Percentiles rank a stretch among this genome's conserved stretches.
phyloP scores from a whole-genome alignment of 768 basidiomycete species.

The Suillus spraguei region DNA sequence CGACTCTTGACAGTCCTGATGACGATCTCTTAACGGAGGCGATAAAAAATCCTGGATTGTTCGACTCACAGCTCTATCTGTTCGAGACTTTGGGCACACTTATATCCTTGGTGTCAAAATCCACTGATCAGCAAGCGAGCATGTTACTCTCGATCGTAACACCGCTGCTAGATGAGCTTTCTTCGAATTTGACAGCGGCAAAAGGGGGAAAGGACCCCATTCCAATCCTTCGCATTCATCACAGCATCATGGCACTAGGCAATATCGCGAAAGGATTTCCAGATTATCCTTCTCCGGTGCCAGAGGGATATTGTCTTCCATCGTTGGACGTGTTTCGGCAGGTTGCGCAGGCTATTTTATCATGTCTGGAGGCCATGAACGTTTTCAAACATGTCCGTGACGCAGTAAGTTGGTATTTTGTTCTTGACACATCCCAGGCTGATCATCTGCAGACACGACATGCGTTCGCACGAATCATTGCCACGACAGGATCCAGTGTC shows the following conservation, averaged over 20 bases:
- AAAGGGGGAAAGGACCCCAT: constrained; percentile 67
- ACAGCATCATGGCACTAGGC: constrained; percentile 92
- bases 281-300: constrained; percentile 74
- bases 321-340: constrained; percentile 80
- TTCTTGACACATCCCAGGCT: constrained; percentile 10
- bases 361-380: constrained; percentile 88
- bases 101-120: constrained; percentile 71
- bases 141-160: constrained; percentile 78
- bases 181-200: constrained; percentile 52
- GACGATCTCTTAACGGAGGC: constrained; percentile 82
- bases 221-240: constrained; percentile 87
- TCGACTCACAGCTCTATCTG: constrained; percentile 91
- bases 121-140: constrained; percentile 65
- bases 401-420: constrained; percentile 60
- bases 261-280: constrained; percentile 97
- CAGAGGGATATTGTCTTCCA: constrained; percentile 68
- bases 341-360: constrained; percentile 84
- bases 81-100: constrained; percentile 91
- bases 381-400: constrained; percentile 85
- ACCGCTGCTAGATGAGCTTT: constrained; percentile 78
- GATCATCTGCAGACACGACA: constrained; percentile 70
- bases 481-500: constrained; percentile 83
- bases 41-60: constrained; percentile 67
- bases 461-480: constrained; percentile 91
- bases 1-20: constrained; percentile 72